Base-by-base conservation (phyloP, 2,329 filamentous ascomycete species). In the Pseudocercospora macadamiae region DNA sequence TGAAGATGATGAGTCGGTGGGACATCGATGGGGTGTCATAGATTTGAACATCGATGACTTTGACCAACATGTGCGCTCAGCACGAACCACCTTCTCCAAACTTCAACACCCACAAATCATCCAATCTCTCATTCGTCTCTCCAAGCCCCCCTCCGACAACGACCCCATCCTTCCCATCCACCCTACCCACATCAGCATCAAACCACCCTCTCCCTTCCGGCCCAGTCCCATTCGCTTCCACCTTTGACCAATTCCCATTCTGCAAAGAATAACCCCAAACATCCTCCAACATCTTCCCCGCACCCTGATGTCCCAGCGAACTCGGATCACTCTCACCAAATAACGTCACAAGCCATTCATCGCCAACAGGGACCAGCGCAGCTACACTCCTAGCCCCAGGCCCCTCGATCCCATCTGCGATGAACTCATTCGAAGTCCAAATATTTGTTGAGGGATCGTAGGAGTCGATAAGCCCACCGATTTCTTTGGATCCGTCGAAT, bases 381-480 rank as follows among this genome's bases (percentile, higher is more conserved):
- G 76, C 75, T 2, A 85, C 82, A 64, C 82, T 85, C 0, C 82
- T 73, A 1, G 81, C 69, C 12, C 73, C 71, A 0, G 82, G 82
- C 0, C 82, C 82, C 1, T 66, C 55, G 5, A 71, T 65, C 0
- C 79, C 79, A 68, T 84, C 78, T 0, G 81, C 67, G 0, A 64
- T 23, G 64, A 75, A 80, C 1, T 57, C 60, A 14, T 70, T 65
- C 7, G 72, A 73, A 5, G 64, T 66, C 82, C 82, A 85, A 0
- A 59, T 55, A 36, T 79, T 73, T 0, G 54, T 64, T 4, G 62
- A 62, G 0, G 73, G 65, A 21, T 79, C 71, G 60, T 77, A 85
- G 2, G 89, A 82, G 69, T 96, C 90, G 10, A 96, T 70, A 59
- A 82, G 80, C 0, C 89, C 90, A 14, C 90, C 90, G 48, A 90